These are phyloP conservation scores for Xylaria sp. DNA, from an alignment of 2,329 filamentous ascomycete genomes.

Conservation along the genomic window DNA sequence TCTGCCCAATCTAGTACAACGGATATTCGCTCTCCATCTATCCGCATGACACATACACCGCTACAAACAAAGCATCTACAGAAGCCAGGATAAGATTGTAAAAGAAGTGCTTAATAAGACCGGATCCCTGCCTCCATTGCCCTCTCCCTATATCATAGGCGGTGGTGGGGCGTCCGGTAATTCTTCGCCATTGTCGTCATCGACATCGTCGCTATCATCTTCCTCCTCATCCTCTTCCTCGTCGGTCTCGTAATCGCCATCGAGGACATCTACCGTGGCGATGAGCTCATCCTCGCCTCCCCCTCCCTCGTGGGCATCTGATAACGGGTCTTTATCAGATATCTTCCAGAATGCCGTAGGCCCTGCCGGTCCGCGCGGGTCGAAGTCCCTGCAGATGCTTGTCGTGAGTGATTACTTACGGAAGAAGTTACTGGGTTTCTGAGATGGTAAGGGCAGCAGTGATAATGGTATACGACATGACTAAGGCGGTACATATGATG, in stretches of 20 bases:
- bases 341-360: slow-evolving; percentile 82
- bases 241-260: slow-evolving; percentile 4
- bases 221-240: background rate
- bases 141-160: slow-evolving; percentile 3
- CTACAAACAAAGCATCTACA: too few species aligned
- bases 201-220: background rate
- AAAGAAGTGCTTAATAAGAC: too few species aligned
- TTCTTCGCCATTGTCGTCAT: background rate
- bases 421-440: background rate
- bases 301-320: background rate
- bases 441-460: background rate
- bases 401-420: background rate
- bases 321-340: slow-evolving; percentile 50
- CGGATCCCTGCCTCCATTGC: too few species aligned
- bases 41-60: too few species aligned
- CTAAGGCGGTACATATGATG: background rate
- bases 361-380: slow-evolving; percentile 71
- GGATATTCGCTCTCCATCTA: background rate
- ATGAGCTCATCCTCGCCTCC: background rate
- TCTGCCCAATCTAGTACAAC: too few species aligned
- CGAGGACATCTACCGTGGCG: slow-evolving; percentile 6
- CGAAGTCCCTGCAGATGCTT: slow-evolving; percentile 59
- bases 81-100: too few species aligned
- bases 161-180: background rate
- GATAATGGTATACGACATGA: background rate